These are phyloP conservation scores for Fusarium sp. DNA, from an alignment of 2,329 filamentous ascomycete genomes.

Conservation along the genomic window DNA sequence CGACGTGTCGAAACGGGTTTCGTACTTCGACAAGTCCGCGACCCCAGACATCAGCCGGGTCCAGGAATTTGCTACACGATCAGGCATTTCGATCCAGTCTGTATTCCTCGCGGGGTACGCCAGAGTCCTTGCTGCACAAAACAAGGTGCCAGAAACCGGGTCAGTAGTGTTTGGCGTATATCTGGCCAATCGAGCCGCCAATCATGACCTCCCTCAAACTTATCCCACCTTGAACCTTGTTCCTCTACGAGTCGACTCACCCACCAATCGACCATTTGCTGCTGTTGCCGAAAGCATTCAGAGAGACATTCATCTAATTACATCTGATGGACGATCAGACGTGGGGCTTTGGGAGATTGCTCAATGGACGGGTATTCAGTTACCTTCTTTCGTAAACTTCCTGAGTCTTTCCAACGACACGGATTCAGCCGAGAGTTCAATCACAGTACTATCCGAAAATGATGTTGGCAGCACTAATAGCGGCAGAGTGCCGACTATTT, in stretches of 20 bases:
- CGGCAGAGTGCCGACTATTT: background rate
- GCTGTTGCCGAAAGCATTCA: slow-evolving; percentile 75
- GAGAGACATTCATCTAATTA: slow-evolving; percentile 75
- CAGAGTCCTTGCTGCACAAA: slow-evolving; percentile 55
- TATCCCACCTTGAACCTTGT: slow-evolving; percentile 86
- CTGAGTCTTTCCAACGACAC: slow-evolving; percentile 66
- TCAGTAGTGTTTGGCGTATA: slow-evolving; percentile 82
- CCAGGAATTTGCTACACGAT: slow-evolving; percentile 56
- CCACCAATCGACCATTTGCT: slow-evolving; percentile 56
- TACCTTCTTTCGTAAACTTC: slow-evolving; percentile 88
- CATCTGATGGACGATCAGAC: slow-evolving; percentile 63
- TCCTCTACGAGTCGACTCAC: slow-evolving; percentile 72
- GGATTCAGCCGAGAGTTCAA: background rate
- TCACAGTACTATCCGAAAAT: slow-evolving; percentile 20
- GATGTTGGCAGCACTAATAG: background rate
- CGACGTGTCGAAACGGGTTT: slow-evolving; percentile 39
- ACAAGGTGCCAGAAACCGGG: slow-evolving; percentile 51
- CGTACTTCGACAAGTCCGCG: slow-evolving; percentile 64
- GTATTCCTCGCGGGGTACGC: slow-evolving; percentile 83
- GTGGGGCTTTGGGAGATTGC: slow-evolving; percentile 80
- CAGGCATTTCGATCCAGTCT: slow-evolving; percentile 79
- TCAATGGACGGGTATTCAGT: slow-evolving; percentile 79
- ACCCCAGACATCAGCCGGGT: slow-evolving; percentile 57
- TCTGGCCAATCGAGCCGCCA: slow-evolving; percentile 79
- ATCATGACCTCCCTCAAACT: slow-evolving; percentile 62